Base-by-base conservation (phyloP, 78 protist genomes). In the Dictyostelium capitatum region DNA sequence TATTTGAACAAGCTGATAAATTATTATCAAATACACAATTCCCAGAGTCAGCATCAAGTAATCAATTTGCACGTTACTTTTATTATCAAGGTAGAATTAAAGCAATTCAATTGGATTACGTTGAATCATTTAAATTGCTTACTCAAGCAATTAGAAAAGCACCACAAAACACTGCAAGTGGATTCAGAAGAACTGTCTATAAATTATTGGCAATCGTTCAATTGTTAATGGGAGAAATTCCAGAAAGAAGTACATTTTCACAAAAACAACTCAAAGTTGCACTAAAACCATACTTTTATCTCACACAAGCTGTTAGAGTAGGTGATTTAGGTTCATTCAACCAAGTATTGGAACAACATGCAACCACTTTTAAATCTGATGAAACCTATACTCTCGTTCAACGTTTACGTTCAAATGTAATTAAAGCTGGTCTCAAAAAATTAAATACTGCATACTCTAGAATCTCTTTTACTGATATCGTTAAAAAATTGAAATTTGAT, bases 151-250 rank as follows among this genome's bases (percentile, higher is more conserved):
- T 93, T 28, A 89, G 99, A 57, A 98, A 98, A 89, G 99, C 99
- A 6, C 99, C 99, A n/a, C 98, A 96, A 89, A 51, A 65, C 20
- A 9, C 94, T 59, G 99, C 99, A 20, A 11, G 73, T 11, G 99
- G 99, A 20, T 99, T 99, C 96, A 92, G 96, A 32, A 95, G 95
- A 51, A 57, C 97, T 6, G 97, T 92, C 32, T 28, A 90, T 74
- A 97, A 98, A 95, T 83, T 98, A 32, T 30, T 23, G 1, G 41
- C 95, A 48, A 95, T 98, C 75, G 99, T 98, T 78, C 97, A 97
- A 87, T 81, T 98, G 56, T 90, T 98, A 53, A 72, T 98, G 41
- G 99, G 99, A 30, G 99, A 98, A 81, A 96, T 98, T 51, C 99
- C 99, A n/a, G 98, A 96, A 37, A 80, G 98, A 51, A 43, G 84